Conservation (phyloP, 148 eudicot species). For the Nyssa sinensis region DNA sequence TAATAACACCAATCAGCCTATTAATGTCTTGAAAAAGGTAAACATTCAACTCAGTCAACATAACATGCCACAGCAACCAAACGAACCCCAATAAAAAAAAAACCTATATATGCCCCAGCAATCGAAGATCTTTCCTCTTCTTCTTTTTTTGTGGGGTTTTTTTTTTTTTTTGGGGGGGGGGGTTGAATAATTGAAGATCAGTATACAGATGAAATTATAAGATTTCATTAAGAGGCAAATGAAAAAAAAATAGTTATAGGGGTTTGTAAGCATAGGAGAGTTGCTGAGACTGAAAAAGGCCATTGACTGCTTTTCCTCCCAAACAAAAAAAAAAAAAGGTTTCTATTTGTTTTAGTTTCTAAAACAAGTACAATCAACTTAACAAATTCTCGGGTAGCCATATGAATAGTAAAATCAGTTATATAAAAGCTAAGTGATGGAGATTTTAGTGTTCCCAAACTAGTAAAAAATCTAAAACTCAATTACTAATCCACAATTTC, state of each 20-base stretch:
- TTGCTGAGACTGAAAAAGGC: neutral
- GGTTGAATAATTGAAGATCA: neutral
- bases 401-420: neutral
- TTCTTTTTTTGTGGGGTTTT: too few relatives aligned
- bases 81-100: neutral
- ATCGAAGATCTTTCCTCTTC: too few relatives aligned
- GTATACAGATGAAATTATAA: neutral
- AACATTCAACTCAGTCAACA: too few relatives aligned
- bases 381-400: neutral
- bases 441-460: neutral
- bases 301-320: neutral
- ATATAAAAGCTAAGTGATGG: neutral
- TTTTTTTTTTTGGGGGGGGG: too few relatives aligned
- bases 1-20: too few relatives aligned
- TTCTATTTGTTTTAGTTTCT: neutral
- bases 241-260: neutral
- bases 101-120: neutral
- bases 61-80: neutral
- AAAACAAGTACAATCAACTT: neutral
- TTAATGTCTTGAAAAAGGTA: too few relatives aligned
- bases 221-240: neutral
- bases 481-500: neutral
- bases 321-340: too few relatives aligned
- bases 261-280: neutral
- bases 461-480: neutral